Conservation (phyloP, 495 filamentous ascomycete species). For the Penicillium longicatenatum region DNA sequence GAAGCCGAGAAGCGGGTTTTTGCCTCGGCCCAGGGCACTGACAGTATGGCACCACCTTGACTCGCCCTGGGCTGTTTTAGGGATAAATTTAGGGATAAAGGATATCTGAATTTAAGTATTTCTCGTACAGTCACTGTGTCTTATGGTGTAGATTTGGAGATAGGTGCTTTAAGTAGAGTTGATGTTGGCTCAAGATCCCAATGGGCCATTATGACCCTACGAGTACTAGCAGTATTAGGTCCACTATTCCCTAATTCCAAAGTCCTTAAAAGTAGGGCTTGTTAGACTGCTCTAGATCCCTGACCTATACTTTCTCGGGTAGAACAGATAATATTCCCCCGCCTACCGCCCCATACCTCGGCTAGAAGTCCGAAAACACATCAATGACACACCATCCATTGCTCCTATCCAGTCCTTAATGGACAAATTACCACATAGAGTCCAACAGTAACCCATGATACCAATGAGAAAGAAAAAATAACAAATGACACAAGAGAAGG, state of each 20-base stretch:
- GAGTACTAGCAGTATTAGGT: neutral
- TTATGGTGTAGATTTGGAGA: too few relatives aligned
- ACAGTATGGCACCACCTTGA: conserved; percentile 3
- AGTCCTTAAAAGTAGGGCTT: neutral
- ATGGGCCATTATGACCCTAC: neutral
- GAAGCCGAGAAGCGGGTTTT: conserved; percentile 30
- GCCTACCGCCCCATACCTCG: conserved; percentile 9
- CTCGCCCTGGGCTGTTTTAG: too few relatives aligned
- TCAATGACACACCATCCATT: conserved; percentile 9
- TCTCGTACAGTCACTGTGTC: too few relatives aligned
- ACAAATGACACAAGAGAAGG: conserved; percentile 18
- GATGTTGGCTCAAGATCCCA: too few relatives aligned
- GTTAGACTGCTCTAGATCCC: neutral
- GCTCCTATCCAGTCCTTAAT: conserved; percentile 13
- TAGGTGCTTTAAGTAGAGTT: too few relatives aligned
- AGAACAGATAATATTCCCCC: neutral
- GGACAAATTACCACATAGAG: conserved; percentile 27
- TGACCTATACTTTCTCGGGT: neutral
- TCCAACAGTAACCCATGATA: conserved; percentile 13
- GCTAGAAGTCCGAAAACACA: conserved; percentile 21
- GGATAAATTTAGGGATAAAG: too few relatives aligned
- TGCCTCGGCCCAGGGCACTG: conserved; percentile 29
- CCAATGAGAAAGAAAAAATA: conserved; percentile 17
- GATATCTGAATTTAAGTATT: too few relatives aligned
- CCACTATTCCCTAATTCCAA: neutral